Conservation (phyloP, 129 eudicot genomes). For the Flaveria linearis region DNA sequence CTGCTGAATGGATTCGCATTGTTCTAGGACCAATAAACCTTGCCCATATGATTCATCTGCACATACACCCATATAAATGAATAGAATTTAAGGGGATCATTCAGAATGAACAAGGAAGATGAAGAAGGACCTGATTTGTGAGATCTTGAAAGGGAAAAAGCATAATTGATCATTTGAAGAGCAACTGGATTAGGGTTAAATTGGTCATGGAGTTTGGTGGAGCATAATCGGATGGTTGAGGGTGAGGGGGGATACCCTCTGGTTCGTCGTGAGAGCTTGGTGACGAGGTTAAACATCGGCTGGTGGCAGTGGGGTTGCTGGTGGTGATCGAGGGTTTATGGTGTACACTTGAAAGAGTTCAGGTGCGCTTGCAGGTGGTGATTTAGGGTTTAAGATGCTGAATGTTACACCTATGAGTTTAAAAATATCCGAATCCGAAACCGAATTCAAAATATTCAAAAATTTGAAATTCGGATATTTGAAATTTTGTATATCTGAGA, state of each 20-base stretch:
- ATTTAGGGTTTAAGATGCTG: not conserved
- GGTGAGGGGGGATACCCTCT: not conserved
- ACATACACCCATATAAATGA: not conserved
- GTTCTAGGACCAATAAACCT: conserved; percentile 76
- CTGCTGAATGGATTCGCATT: conserved; percentile 68
- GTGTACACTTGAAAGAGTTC: too few relatives aligned
- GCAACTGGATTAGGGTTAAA: conserved; percentile 62
- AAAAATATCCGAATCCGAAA: too few relatives aligned
- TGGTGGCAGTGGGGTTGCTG: not conserved
- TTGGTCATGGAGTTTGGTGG: conserved; percentile 24
- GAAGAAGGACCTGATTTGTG: conserved; percentile 62
- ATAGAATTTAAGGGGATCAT: not conserved
- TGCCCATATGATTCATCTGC: conserved; percentile 79
- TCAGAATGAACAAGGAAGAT: too few relatives aligned
- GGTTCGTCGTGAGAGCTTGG: conserved; percentile 39
- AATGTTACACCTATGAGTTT: not conserved
- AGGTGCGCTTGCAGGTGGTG: not conserved
- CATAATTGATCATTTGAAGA: conserved; percentile 71
- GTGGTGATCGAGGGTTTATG: not conserved
- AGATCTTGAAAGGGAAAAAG: conserved; percentile 70
- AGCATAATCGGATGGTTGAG: conserved; percentile 26
- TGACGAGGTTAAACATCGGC: conserved; percentile 42
- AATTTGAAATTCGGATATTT: too few relatives aligned
- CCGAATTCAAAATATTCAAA: too few relatives aligned
- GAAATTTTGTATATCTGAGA: too few relatives aligned